Evolutionary conservation across 1,139 yeast genomes (phyloP), one percentile per base, ranked within the genome.

Genomic region (Blastobotrys malaysiensis): DNA sequence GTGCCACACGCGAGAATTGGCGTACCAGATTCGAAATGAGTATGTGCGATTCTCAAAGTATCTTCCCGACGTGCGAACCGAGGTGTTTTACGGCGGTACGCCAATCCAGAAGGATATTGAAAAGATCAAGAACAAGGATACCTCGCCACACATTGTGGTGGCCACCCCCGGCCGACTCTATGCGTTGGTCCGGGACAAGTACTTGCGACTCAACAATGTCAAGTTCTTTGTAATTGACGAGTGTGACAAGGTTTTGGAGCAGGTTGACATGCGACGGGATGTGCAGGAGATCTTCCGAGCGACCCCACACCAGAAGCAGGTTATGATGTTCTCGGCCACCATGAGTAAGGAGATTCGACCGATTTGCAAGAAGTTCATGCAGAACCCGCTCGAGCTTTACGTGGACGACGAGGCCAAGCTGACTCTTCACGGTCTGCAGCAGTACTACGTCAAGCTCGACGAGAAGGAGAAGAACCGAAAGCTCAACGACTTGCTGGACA

Each of bases 311-410:
- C 97, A 93, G 73, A 93, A 93, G 77, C 99, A 93, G 79, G 99
- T 93, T 57, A 91, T 93, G 98, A 93, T 93, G 97, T 93, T 93
- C 74, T 88, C 97, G 57, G 99, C 99, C 63, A 93, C 99, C 56
- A 80, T 93, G 66, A 84, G 96, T 49, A 88, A 83, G 71, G 99
- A 93, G 69, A 90, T 93, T 68, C 88, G 97, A 74, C 97, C 97
- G 58, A 84, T 93, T 59, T 93, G 98, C 80, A 91, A 91, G 78
- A 90, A 93, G 77, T 93, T 93, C 77, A 88, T 93, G 93, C 97
- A 93, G 77, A 90, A 88, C 69, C 99, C 99, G 63, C 80, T 93
- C 73, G 99, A 93, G 77, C 90, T 93, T 65, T 93, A 88, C 70
- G 98, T 93, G 62, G 99, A 93, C 73, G 97, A 93, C 72, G 99